phyloP scores from a whole-genome alignment of 306 rosid species.

The Sesbania bispinosa region DNA sequence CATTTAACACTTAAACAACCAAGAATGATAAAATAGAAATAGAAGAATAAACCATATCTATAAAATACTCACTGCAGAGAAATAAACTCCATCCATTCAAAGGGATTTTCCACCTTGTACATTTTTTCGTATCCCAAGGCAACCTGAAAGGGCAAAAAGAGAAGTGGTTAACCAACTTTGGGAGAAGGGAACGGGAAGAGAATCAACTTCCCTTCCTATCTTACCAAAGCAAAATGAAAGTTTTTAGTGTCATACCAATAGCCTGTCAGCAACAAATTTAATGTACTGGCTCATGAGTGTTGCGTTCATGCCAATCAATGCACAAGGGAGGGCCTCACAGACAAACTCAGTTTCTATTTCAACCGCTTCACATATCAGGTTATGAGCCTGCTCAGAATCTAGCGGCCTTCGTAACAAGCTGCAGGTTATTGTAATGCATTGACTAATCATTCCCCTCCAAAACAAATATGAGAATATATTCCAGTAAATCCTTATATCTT shows the following conservation, averaged over 20 bases:
- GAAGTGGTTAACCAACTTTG: not conserved
- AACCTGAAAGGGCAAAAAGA: conserved; percentile 41
- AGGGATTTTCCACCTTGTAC: conserved; percentile 82
- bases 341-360: conserved; percentile 78
- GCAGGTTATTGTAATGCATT: conserved; percentile 11
- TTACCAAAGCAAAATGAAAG: not conserved
- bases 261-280: conserved; percentile 87
- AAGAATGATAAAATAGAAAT: not conserved
- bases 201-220: not conserved
- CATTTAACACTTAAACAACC: not conserved
- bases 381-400: conserved; percentile 42
- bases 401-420: conserved; percentile 67
- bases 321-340: conserved; percentile 87
- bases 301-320: conserved; percentile 92
- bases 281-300: conserved; percentile 89
- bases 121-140: conserved; percentile 61
- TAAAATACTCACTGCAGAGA: conserved; percentile 76
- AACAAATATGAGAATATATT: not conserved
- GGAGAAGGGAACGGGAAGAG: not conserved
- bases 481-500: not conserved
- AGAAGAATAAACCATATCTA: not conserved
- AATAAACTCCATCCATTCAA: conserved; percentile 95
- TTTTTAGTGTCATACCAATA: conserved; percentile 51
- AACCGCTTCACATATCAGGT: conserved; percentile 64
- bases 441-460: not conserved